phyloP scores from a whole-genome alignment of 768 basidiomycete species.

The Amyloporia xantha region DNA sequence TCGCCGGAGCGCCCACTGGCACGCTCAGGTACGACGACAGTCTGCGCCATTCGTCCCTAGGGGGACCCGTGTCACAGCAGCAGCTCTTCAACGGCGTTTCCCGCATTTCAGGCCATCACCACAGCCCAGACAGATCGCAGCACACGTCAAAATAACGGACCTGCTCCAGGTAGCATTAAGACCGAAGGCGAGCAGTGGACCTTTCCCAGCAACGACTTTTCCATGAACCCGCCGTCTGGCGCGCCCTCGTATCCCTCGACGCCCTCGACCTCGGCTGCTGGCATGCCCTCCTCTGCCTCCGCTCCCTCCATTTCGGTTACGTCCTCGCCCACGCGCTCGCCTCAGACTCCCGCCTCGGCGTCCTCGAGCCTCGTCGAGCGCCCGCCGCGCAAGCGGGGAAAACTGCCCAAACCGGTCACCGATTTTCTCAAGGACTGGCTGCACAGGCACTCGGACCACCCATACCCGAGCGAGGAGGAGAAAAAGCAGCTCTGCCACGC shows the following conservation, averaged over 20 bases:
- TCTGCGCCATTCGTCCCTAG: conserved; percentile 64
- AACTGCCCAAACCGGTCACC: conserved; percentile 86
- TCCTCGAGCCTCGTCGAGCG: conserved; percentile 61
- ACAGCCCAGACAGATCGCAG: conserved; percentile 46
- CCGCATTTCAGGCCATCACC: conserved; percentile 64
- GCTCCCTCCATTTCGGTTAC: conserved; percentile 32
- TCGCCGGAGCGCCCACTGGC: conserved; percentile 28
- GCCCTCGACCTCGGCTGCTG: conserved; percentile 33
- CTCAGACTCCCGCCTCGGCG: conserved; percentile 36
- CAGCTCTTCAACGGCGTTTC: conserved; percentile 61
- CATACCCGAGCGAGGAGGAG: conserved; percentile 85
- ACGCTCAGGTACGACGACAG: conserved; percentile 61
- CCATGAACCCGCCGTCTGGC: conserved; percentile 10
- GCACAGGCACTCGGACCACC: conserved; percentile 82
- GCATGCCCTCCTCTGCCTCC: conserved; percentile 20
- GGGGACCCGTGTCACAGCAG: conserved; percentile 30
- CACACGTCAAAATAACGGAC: conserved; percentile 5
- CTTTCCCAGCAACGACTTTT: conserved; percentile 51
- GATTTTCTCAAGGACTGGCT: conserved; percentile 88
- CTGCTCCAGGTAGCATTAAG: conserved; percentile 27
- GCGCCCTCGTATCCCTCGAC: conserved; percentile 20
- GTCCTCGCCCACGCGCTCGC: conserved; percentile 46
- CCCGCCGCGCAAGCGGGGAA: conserved; percentile 76
- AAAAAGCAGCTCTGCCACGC: conserved; percentile 85
- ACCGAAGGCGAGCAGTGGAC: conserved; percentile 54